These are phyloP conservation scores for Groenewaldozyma sp. DNA, from an alignment of 1,139 yeast genomes.

Conservation along the genomic window DNA sequence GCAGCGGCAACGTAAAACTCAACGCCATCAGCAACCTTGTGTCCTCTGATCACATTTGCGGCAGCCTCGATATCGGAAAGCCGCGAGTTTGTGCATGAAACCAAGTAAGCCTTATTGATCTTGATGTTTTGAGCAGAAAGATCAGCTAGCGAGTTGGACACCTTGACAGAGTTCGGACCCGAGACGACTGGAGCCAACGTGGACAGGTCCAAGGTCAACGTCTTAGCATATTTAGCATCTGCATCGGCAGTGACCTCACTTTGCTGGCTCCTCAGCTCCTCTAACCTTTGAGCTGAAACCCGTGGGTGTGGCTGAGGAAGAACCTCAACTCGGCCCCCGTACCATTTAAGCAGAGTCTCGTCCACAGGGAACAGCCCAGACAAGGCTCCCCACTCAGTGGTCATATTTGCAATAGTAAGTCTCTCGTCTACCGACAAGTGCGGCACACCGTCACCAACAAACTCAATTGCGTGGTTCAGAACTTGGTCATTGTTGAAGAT, in stretches of 20 bases:
- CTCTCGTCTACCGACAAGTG: slow-evolving; percentile 80
- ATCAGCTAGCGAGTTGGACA: slow-evolving; percentile 69
- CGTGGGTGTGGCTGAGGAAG: slow-evolving; percentile 83
- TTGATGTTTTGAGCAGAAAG: slow-evolving; percentile 63
- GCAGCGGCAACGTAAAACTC: slow-evolving; percentile 98
- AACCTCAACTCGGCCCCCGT: slow-evolving; percentile 50
- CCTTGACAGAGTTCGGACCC: slow-evolving; percentile 95
- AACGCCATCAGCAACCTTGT: slow-evolving; percentile 77
- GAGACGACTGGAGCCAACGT: slow-evolving; percentile 85
- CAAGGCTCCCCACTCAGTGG: slow-evolving; percentile 99
- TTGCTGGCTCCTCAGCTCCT: slow-evolving; percentile 32
- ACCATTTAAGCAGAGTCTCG: slow-evolving; percentile 64
- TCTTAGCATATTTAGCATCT: slow-evolving; percentile 82
- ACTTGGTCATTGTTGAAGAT: slow-evolving; percentile 93
- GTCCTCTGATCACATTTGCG: slow-evolving; percentile 73
- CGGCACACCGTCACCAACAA: slow-evolving; percentile 76
- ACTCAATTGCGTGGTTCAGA: slow-evolving; percentile 93
- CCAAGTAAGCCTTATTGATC: slow-evolving; percentile 89
- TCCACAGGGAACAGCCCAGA: slow-evolving; percentile 96
- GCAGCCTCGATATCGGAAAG: slow-evolving; percentile 91
- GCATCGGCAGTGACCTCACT: slow-evolving; percentile 46
- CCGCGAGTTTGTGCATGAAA: slow-evolving; percentile 96
- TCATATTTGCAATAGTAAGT: slow-evolving; percentile 95
- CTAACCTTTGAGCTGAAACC: slow-evolving; percentile 54
- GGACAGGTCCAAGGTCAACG: slow-evolving; percentile 69